Conservation (phyloP, 2,329 filamentous ascomycete species). For the Fusarium tricinctum region DNA sequence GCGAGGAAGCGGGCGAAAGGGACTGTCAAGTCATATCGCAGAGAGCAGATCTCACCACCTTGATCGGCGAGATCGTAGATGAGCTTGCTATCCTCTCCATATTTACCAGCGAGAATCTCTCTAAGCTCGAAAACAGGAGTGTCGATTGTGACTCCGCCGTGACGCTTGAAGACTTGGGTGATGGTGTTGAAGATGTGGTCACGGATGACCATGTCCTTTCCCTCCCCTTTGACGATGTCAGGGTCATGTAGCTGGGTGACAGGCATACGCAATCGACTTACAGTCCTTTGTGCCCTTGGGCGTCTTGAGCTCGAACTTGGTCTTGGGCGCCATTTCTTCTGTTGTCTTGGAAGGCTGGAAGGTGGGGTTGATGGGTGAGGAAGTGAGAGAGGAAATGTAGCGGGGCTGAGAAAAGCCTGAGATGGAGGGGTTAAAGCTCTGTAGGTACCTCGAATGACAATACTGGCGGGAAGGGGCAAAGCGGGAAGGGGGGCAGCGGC, state of each 20-base stretch:
- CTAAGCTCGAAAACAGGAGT: conserved; percentile 88
- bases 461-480: conserved; percentile 6
- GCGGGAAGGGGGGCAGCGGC: conserved; percentile 21
- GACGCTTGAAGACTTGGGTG: conserved; percentile 83
- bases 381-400: conserved; percentile 38
- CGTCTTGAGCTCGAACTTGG: conserved; percentile 74
- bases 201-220: conserved; percentile 82
- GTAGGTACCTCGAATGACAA: conserved; percentile 15
- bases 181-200: conserved; percentile 85
- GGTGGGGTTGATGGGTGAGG: conserved; percentile 32
- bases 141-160: conserved; percentile 84
- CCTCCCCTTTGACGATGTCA: conserved; percentile 65
- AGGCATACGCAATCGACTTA: conserved; percentile 48
- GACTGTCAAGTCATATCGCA: conserved; percentile 90
- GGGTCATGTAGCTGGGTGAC: conserved; percentile 2
- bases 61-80: conserved; percentile 92
- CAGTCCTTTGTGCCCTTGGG: conserved; percentile 94
- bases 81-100: conserved; percentile 92
- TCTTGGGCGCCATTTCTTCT: conserved; percentile 51
- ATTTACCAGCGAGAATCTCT: conserved; percentile 89
- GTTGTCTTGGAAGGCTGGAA: conserved; percentile 44
- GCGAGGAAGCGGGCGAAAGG: conserved; percentile 93
- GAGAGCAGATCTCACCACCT: conserved; percentile 79
- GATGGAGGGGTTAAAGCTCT: conserved; percentile 39
- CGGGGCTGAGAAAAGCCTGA: conserved; percentile 46